Evolutionary conservation across 345 rosid species (phyloP).

Genomic region (Aquilaria malaccensis): DNA sequence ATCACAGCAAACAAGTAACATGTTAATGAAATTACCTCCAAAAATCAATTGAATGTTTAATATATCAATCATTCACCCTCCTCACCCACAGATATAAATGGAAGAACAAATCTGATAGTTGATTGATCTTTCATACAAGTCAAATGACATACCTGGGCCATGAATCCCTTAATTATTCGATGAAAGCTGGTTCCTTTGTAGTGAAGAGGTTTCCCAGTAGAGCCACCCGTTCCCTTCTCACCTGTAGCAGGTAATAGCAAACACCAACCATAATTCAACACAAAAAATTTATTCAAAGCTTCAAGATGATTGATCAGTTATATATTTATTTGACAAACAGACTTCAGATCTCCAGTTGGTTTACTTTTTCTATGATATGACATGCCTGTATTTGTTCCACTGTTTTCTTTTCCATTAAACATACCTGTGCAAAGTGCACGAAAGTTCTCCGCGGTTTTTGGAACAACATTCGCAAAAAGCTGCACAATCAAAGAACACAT

Average conservation of each 20-base stretch:
- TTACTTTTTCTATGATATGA: too few relatives aligned
- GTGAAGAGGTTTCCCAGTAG: conserved; percentile 80
- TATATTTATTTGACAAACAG: too few relatives aligned
- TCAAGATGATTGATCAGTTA: too few relatives aligned
- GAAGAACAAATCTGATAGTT: too few relatives aligned
- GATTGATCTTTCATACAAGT: not conserved
- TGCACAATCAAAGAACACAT: conserved; percentile 21
- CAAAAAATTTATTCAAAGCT: not conserved
- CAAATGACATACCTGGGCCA: conserved; percentile 77
- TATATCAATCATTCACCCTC: too few relatives aligned
- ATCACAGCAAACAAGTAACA: too few relatives aligned
- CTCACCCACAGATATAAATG: too few relatives aligned
- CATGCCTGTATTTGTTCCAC: too few relatives aligned
- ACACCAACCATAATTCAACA: conserved; percentile 4
- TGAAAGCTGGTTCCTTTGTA: conserved; percentile 81
- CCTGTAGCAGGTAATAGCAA: conserved; percentile 39
- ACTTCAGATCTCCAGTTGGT: too few relatives aligned
- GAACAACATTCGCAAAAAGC: conserved; percentile 91
- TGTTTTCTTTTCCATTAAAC: not conserved
- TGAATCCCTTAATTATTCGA: conserved; percentile 88
- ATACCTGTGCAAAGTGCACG: conserved; percentile 95
- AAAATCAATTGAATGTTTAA: too few relatives aligned
- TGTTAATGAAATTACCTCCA: too few relatives aligned
- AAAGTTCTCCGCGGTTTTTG: conserved; percentile 92
- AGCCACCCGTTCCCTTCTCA: conserved; percentile 76